Conservation (phyloP, 2,329 filamentous ascomycete genomes). For the Dichotomopilus funicola region DNA sequence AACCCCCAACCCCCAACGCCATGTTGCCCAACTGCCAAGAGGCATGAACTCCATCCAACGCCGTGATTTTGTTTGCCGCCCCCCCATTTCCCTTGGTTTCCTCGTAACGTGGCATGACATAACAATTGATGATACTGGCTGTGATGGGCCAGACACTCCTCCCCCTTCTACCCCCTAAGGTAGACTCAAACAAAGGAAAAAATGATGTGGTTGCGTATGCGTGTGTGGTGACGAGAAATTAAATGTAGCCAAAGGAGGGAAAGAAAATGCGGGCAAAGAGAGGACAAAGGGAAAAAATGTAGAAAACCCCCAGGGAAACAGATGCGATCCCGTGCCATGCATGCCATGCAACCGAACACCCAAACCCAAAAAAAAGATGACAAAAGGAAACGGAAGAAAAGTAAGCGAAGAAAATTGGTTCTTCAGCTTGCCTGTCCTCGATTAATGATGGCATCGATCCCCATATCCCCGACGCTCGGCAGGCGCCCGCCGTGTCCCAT, state of each 20-base stretch:
- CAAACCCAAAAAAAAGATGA: not conserved
- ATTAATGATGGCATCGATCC: conserved; percentile 54
- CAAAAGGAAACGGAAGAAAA: not conserved
- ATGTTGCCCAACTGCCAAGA: not conserved
- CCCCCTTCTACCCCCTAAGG: not conserved
- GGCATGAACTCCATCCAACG: not conserved
- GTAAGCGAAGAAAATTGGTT: not conserved
- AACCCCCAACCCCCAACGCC: not conserved
- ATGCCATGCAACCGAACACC: not conserved
- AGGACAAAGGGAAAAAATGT: no score
- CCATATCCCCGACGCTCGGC: conserved; percentile 51
- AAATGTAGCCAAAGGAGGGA: not conserved
- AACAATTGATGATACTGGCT: not conserved
- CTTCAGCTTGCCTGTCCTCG: conserved; percentile 30
- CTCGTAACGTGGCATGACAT: not conserved
- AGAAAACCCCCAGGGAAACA: no score
- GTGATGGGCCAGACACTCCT: not conserved
- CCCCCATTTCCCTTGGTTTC: not conserved
- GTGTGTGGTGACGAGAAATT: not conserved
- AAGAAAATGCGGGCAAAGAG: not conserved
- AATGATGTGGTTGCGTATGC: not conserved
- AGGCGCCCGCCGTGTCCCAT: conserved; percentile 42
- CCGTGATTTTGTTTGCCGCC: not conserved
- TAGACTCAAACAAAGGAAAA: conserved; percentile 2
- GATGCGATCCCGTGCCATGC: not conserved